Conservation (phyloP, 1,284 basidiomycete species). For the Entoloma clypeatum region DNA sequence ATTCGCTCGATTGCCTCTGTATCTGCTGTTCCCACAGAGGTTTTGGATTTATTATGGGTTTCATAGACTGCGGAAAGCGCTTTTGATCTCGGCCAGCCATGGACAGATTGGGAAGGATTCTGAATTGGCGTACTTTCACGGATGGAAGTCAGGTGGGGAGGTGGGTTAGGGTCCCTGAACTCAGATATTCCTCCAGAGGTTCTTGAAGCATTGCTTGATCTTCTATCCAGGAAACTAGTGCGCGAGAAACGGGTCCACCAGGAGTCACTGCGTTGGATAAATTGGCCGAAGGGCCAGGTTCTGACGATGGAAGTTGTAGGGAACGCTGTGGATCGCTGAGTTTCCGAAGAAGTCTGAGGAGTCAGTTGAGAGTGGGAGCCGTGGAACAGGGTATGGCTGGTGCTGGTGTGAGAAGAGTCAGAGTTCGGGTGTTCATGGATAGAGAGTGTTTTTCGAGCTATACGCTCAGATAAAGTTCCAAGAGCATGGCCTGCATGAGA, state of each 20-base stretch:
- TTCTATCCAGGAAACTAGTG: constrained; percentile 49
- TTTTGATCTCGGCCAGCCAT: constrained; percentile 20
- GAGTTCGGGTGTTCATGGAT: constrained; percentile 24
- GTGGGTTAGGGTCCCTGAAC: constrained; percentile 70
- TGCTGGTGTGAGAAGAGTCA: constrained; percentile 27
- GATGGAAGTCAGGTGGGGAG: constrained; percentile 55
- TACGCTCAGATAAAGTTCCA: constrained; percentile 38
- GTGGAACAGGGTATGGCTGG: constrained; percentile 31
- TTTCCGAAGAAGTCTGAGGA: constrained; percentile 25
- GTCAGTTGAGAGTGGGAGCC: constrained; percentile 22
- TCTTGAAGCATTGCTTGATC: constrained; percentile 46
- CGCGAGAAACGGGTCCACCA: constrained; percentile 48
- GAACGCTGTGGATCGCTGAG: constrained; percentile 17
- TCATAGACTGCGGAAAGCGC: constrained; percentile 25
- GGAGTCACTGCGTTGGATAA: constrained; percentile 40
- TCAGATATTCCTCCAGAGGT: constrained; percentile 34
- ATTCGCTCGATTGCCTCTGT: constrained; percentile 63
- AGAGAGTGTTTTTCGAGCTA: constrained; percentile 32
- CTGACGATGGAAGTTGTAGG: constrained; percentile 27
- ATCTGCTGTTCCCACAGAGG: constrained; percentile 60
- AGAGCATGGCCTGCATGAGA: constrained; percentile 30
- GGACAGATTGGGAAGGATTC: constrained; percentile 31
- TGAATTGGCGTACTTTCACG: constrained; percentile 49
- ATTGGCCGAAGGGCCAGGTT: constrained; percentile 23
- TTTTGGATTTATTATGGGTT: constrained; percentile 45